phyloP scores from a whole-genome alignment of 1,284 basidiomycete species.

The Peniophora sp. region DNA sequence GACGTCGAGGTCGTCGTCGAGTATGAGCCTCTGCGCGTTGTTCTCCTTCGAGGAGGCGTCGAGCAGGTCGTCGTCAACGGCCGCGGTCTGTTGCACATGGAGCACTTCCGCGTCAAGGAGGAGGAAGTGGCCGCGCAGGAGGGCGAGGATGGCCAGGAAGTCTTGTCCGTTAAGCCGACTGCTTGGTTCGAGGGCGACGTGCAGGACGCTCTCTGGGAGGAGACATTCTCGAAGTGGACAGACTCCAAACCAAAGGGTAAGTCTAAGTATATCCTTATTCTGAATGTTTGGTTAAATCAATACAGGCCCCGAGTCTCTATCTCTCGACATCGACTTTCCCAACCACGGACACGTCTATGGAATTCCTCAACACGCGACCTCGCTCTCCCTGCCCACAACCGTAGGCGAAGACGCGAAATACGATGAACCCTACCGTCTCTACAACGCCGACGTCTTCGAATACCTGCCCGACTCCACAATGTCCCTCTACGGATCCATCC shows the following conservation, averaged over 20 bases:
- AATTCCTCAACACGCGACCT: conserved; percentile 94
- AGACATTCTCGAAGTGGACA: conserved; percentile 78
- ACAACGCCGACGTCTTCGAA: conserved; percentile 97
- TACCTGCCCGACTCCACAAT: conserved; percentile 89
- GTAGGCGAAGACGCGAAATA: conserved; percentile 64
- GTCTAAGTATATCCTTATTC: conserved; percentile 9
- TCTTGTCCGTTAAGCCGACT: conserved; percentile 48
- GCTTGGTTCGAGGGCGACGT: conserved; percentile 85
- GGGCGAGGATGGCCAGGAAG: conserved; percentile 40
- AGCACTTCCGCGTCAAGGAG: conserved; percentile 84
- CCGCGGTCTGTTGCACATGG: conserved; percentile 90
- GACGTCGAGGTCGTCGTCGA: conserved; percentile 61
- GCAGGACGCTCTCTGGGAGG: conserved; percentile 86
- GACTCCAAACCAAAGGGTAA: conserved; percentile 94
- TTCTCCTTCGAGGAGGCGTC: conserved; percentile 64
- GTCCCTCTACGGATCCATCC: conserved; percentile 89
- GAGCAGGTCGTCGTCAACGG: conserved; percentile 90
- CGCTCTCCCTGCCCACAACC: conserved; percentile 83
- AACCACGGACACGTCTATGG: conserved; percentile 87
- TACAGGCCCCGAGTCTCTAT: conserved; percentile 87
- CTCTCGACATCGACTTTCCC: conserved; percentile 91
- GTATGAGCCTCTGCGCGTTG: conserved; percentile 70
- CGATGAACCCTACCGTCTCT: conserved; percentile 90
- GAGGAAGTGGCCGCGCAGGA: conserved; percentile 20
- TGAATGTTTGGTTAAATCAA: neutral